phyloP scores from a whole-genome alignment of 805 yeast species.

The Yarrowia alimentaria region DNA sequence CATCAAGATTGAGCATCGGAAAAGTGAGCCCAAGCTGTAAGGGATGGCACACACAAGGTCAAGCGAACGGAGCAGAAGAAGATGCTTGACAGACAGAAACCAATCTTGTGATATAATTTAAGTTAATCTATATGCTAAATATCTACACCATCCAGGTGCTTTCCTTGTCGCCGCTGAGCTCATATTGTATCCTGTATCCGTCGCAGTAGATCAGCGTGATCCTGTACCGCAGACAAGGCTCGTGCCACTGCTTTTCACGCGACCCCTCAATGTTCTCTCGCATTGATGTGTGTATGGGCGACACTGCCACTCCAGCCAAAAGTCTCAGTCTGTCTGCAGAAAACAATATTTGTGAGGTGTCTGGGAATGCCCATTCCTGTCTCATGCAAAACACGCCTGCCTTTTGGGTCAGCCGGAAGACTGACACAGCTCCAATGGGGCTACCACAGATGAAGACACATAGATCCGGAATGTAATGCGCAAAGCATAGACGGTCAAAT shows the following conservation, averaged over 20 bases:
- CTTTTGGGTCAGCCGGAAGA: slow-evolving; percentile 35
- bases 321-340: slow-evolving; percentile 11
- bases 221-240: slow-evolving; percentile 11
- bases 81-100: too few species aligned
- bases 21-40: slow-evolving; percentile 4
- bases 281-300: slow-evolving; percentile 7
- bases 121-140: slow-evolving; percentile 7
- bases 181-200: slow-evolving; percentile 12
- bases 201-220: slow-evolving; percentile 16
- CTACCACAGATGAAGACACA: slow-evolving; percentile 46
- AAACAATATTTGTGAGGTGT: slow-evolving; percentile 12
- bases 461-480: slow-evolving; percentile 43
- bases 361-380: slow-evolving; percentile 41
- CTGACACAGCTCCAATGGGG: slow-evolving; percentile 6
- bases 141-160: slow-evolving; percentile 8
- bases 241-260: slow-evolving; percentile 1
- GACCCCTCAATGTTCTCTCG: slow-evolving; percentile 9
- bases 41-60: too few species aligned
- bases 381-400: slow-evolving; percentile 46
- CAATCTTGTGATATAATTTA: too few species aligned
- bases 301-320: slow-evolving; percentile 9
- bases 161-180: slow-evolving; percentile 9
- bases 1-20: slow-evolving; percentile 13
- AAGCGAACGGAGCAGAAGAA: too few species aligned
- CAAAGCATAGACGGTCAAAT: slow-evolving; percentile 38